Evolutionary conservation across 768 basidiomycete species (phyloP).

Genomic region (Tylopilus subfusipes): DNA sequence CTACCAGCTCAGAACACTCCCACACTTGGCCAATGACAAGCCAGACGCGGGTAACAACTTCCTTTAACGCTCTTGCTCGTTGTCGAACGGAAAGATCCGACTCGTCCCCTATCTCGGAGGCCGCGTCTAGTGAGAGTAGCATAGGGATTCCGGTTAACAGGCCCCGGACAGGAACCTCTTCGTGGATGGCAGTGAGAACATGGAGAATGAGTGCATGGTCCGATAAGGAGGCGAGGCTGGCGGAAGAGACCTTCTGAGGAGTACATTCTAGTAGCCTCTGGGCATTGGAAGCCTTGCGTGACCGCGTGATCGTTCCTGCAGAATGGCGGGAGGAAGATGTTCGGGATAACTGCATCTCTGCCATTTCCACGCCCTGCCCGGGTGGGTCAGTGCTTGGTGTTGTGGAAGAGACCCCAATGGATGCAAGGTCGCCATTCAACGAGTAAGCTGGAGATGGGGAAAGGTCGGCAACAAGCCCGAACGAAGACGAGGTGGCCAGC

Average conservation of each 20-base stretch:
- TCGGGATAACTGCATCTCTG: slow-evolving; percentile 28
- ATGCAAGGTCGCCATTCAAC: slow-evolving; percentile 28
- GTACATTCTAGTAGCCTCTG: slow-evolving; percentile 50
- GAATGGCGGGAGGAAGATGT: slow-evolving; percentile 46
- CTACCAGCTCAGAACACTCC: slow-evolving; percentile 54
- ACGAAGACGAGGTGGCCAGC: slow-evolving; percentile 65
- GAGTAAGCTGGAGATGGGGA: slow-evolving; percentile 42
- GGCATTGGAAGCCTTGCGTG: slow-evolving; percentile 55
- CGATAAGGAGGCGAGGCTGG: slow-evolving; percentile 56
- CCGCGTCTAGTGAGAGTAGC: slow-evolving; percentile 69
- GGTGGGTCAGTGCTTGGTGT: slow-evolving; percentile 32
- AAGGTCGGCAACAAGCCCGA: slow-evolving; percentile 45
- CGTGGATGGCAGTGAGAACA: slow-evolving; percentile 63
- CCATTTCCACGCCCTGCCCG: slow-evolving; percentile 17
- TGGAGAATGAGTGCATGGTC: slow-evolving; percentile 74
- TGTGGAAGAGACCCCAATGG: slow-evolving; percentile 29
- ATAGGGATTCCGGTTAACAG: slow-evolving; percentile 80
- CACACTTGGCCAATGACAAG: slow-evolving; percentile 65
- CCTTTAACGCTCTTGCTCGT: slow-evolving; percentile 55
- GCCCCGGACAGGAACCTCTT: slow-evolving; percentile 70
- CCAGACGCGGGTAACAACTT: slow-evolving; percentile 65
- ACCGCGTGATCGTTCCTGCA: slow-evolving; percentile 45
- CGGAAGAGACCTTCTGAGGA: slow-evolving; percentile 40
- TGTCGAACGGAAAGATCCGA: slow-evolving; percentile 38
- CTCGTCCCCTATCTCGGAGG: slow-evolving; percentile 42